phyloP scores from a whole-genome alignment of 2,329 filamentous ascomycete species.

The Aquanectria penicillioides region DNA sequence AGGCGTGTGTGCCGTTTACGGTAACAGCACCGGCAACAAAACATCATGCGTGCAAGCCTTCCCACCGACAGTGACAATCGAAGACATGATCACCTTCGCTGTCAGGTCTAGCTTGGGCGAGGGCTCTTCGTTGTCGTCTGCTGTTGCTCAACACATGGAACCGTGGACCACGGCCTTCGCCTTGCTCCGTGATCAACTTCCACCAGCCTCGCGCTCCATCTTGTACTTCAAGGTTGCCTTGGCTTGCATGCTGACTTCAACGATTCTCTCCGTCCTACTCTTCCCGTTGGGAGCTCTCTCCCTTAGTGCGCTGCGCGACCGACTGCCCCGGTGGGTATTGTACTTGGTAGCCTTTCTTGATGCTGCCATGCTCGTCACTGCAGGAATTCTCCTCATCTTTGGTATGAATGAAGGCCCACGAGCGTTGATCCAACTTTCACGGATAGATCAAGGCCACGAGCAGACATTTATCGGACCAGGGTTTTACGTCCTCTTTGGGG shows the following conservation, averaged over 20 bases:
- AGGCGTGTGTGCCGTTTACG: constrained; percentile 21
- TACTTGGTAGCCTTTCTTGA: constrained; percentile 25
- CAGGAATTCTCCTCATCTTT: constrained; percentile 23
- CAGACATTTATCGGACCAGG: constrained; percentile 20
- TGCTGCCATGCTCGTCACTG: constrained; percentile 11
- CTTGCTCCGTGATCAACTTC: too few species aligned
- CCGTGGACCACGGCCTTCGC: constrained; percentile 23
- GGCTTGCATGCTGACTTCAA: constrained; percentile 16
- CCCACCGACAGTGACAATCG: constrained; percentile 16
- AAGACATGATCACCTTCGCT: constrained; percentile 22
- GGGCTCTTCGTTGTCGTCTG: neutral
- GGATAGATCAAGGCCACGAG: constrained; percentile 19
- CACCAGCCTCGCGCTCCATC: constrained; percentile 14
- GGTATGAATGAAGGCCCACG: constrained; percentile 30
- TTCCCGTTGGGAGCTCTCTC: constrained; percentile 24
- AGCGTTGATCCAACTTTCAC: constrained; percentile 20
- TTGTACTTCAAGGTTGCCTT: constrained; percentile 22
- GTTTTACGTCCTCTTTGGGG: constrained; percentile 25
- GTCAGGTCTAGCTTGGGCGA: constrained; percentile 5
- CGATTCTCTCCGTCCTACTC: constrained; percentile 19
- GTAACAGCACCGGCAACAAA: neutral
- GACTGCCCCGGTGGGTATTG: constrained; percentile 21
- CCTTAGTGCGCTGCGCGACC: constrained; percentile 8
- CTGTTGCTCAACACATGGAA: neutral
- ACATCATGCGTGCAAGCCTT: constrained; percentile 20